Base-by-base conservation (phyloP, 345 rosid genomes). In the Dimocarpus longan region DNA sequence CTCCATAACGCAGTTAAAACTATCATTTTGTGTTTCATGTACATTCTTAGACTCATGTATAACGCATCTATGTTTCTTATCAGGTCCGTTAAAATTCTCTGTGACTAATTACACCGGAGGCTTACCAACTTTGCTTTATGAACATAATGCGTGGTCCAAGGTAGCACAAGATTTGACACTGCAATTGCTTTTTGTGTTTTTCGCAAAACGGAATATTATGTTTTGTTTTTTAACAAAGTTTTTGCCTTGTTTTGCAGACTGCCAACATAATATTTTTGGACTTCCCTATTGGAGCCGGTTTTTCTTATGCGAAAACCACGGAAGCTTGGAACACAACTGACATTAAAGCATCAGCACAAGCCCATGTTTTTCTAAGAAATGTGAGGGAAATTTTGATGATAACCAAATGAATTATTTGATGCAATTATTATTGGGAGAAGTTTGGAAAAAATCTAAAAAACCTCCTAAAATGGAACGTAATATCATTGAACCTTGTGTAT, bases 41-140 rank as follows among this genome's bases (percentile, higher is more conserved):
- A 26, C 26, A 63, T 24, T 63, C 40, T 63, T 13, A 12, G 24
- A n/a, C 26, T 22, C 32, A 28, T 1, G 32, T 28, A 28, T 28
- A 12, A 19, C 39, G 24, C 8, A 18, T 60, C 2, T 42, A 10
- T 63, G 28, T 32, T 28, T 44, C 44, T 22, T 18, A 2, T 13
- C 15, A 85, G 87, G 87, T 1, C 87, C 87, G 0, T 74, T 85
- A 63, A 39, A 48, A 28, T 70, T 85, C 65, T 74, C 82, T 16
- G 7, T 77, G 4, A 72, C 48, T 4, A 76, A 74, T 10, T 79
- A 79, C 70, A 62, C 70, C 3, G 81, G 83, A 10, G 81, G 80
- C 16, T 24, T 79, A 59, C 85, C 83, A 0, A 56, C 57, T 5
- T 66, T 78, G 66, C 57, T 80, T 0, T 50, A 78, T 39, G 81